These are phyloP conservation scores for Leptoxyphium fumago DNA, from an alignment of 2,329 filamentous ascomycete genomes.

Conservation along the genomic window DNA sequence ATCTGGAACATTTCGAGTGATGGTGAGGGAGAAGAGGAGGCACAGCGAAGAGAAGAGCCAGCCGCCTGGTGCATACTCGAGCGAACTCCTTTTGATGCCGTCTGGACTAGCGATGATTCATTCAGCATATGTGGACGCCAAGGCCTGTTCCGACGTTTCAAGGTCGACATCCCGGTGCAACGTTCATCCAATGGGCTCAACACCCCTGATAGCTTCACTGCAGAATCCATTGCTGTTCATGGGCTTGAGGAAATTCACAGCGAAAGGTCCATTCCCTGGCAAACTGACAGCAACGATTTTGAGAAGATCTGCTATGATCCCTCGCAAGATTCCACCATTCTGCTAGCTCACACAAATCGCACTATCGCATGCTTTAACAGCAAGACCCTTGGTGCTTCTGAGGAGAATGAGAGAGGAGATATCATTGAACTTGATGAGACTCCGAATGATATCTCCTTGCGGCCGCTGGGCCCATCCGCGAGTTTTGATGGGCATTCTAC, in stretches of 20 bases:
- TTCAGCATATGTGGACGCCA: conserved; percentile 31
- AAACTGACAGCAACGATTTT: conserved; percentile 1
- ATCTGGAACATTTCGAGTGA: conserved; percentile 11
- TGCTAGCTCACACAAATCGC: not conserved
- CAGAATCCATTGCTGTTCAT: conserved; percentile 2
- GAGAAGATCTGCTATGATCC: conserved; percentile 1
- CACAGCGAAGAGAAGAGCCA: conserved; percentile 17
- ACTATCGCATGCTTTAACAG: not conserved
- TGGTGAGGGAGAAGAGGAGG: conserved; percentile 2
- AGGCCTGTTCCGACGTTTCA: conserved; percentile 53
- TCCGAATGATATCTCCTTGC: not conserved
- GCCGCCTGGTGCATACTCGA: conserved; percentile 27
- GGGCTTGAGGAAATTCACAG: conserved; percentile 1
- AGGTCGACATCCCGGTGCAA: conserved; percentile 61
- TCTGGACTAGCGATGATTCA: conserved; percentile 27
- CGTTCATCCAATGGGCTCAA: not conserved
- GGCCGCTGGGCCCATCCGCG: conserved; percentile 15
- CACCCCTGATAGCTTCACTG: conserved; percentile 2
- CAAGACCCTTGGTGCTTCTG: not conserved
- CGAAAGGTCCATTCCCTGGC: not conserved
- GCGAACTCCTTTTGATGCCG: conserved; percentile 27
- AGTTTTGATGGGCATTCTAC: conserved; percentile 7
- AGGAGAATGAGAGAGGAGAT: not conserved
- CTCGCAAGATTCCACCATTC: not conserved
- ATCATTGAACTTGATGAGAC: not conserved